Evolutionary conservation across 805 yeast species (phyloP), one percentile per base, ranked within the genome.

Genomic region (Suhomyces pyralidae): DNA sequence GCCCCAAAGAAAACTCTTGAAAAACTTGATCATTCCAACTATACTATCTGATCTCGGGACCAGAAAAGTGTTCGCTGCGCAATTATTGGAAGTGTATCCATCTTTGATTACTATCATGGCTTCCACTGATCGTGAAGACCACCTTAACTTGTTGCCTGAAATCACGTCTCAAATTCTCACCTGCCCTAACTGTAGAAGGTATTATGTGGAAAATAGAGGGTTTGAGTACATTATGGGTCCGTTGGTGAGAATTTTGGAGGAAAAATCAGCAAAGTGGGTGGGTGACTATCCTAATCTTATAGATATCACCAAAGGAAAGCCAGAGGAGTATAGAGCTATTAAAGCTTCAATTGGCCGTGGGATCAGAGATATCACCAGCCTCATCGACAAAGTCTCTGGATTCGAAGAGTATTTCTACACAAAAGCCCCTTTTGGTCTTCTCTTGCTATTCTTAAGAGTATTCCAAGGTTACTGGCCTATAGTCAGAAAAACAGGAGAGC

Each of bases 401-500:
- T 14, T 19, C n/a, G 45, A 42, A n/a, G 17, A 14, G 17, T 22
- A 22, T 22, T 42, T 42, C 45, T 30, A 42, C 14, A 15, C 12
- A 3, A 38, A 47, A 26, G 24, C 22, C 3, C 17, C n/a, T 49
- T 62, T 84, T 42, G 62, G 69, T 8, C 64, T 78, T 32, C 51
- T 83, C 1, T 63, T 81, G 2, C 63, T 77, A 9, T 69, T 84
- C n/a, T 70, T 84, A 25, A 74, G 79, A 50, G 63, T 73, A 15
- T 85, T 83, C 62, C 87, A 85, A 60, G 83, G 85, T 22, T 79
- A 80, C 40, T 81, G 81, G 75, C 73, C 78, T 24, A 67, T 85
- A 26, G 73, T 65, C 51, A 76, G 90, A 53, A 84, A 84, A 55
- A 74, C 74, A 44, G 93, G 90, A 9, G 85, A 83, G 7, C 93